A percentile compares a stretch with the other conserved stretches of the same genome.
Evolutionary conservation across 257 asterid species (phyloP).

Genomic region (Henckelia pumila): DNA sequence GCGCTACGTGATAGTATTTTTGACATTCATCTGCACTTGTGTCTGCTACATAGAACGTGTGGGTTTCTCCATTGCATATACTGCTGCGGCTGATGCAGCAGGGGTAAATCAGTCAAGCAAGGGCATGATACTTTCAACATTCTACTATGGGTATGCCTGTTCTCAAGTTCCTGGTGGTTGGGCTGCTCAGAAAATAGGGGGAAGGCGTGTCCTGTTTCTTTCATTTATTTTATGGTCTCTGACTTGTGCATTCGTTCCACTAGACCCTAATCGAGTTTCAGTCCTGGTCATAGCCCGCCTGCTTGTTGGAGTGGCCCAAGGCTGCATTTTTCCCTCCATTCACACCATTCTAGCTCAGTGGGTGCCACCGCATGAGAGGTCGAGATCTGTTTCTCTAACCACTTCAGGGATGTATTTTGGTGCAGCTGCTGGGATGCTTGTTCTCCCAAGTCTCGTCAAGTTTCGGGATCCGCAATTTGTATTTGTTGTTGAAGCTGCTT

Average conservation of each 20-base stretch:
- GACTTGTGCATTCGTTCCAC: constrained; percentile 76
- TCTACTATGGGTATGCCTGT: constrained; percentile 90
- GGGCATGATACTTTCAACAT: constrained; percentile 79
- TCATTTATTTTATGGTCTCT: constrained; percentile 84
- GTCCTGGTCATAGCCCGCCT: constrained; percentile 76
- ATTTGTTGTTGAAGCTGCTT: constrained; percentile 69
- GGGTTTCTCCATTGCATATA: constrained; percentile 91
- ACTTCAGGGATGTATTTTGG: constrained; percentile 96
- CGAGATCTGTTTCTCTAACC: constrained; percentile 83
- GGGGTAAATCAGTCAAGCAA: constrained; percentile 76
- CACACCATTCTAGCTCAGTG: constrained; percentile 96
- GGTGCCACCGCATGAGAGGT: constrained; percentile 94
- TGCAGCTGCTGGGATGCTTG: constrained; percentile 77
- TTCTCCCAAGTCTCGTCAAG: constrained; percentile 78
- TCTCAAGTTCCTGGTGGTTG: constrained; percentile 97
- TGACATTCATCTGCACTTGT: constrained; percentile 81
- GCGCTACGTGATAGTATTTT: constrained; percentile 65
- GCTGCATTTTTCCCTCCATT: constrained; percentile 92
- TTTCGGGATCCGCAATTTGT: constrained; percentile 77
- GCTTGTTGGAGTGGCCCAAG: constrained; percentile 94
- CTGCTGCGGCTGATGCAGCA: constrained; percentile 90
- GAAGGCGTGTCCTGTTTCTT: constrained; percentile 74
- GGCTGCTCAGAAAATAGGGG: constrained; percentile 93
- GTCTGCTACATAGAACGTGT: constrained; percentile 93
- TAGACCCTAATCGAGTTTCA: constrained; percentile 58